A percentile compares a stretch with the other conserved stretches of the same genome.
Evolutionary conservation across 2,329 filamentous ascomycete species (phyloP).

Genomic region (Chrysosporium keratinophilum): DNA sequence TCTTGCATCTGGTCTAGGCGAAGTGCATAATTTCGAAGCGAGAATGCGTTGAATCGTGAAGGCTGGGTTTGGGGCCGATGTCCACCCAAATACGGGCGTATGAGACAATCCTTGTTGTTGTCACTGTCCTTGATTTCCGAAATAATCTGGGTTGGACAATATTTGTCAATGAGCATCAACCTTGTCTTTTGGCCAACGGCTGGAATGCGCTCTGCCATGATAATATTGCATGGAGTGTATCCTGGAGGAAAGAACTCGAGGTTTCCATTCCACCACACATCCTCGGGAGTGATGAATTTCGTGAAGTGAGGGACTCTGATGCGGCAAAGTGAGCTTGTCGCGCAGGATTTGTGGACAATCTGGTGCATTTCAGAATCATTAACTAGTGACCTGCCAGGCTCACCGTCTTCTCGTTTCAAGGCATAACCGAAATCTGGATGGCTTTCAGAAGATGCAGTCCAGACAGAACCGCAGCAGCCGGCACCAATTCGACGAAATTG

Average conservation of each 20-base stretch:
- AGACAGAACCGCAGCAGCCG: too few species aligned
- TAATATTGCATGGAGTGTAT: slow-evolving; percentile 27
- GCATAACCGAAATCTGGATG: too few species aligned
- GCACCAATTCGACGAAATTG: too few species aligned
- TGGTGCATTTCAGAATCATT: slow-evolving; percentile 29
- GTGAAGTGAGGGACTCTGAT: slow-evolving; percentile 22
- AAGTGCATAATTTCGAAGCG: slow-evolving; percentile 42
- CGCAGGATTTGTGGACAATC: slow-evolving; percentile 14
- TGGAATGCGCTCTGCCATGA: slow-evolving; percentile 29
- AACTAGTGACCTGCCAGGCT: slow-evolving; percentile 20
- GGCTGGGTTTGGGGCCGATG: slow-evolving; percentile 15
- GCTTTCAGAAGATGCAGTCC: too few species aligned
- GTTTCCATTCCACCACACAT: slow-evolving; percentile 26
- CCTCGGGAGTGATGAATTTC: slow-evolving; percentile 18
- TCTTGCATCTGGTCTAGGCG: slow-evolving; percentile 43
- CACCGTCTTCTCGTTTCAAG: slow-evolving; percentile 23
- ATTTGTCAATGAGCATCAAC: slow-evolving; percentile 25
- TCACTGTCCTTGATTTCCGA: slow-evolving; percentile 23
- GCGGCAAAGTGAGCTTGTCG: slow-evolving; percentile 7
- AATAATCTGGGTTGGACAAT: slow-evolving; percentile 23
- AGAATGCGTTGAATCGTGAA: slow-evolving; percentile 24
- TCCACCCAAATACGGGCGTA: slow-evolving; percentile 42
- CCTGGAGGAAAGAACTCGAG: slow-evolving; percentile 21
- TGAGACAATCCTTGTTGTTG: slow-evolving; percentile 39
- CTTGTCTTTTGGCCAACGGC: slow-evolving; percentile 23